A percentile compares a stretch with the other conserved stretches of the same genome.
Conservation (phyloP, 306 rosid genomes). For the Crotalaria pallida region DNA sequence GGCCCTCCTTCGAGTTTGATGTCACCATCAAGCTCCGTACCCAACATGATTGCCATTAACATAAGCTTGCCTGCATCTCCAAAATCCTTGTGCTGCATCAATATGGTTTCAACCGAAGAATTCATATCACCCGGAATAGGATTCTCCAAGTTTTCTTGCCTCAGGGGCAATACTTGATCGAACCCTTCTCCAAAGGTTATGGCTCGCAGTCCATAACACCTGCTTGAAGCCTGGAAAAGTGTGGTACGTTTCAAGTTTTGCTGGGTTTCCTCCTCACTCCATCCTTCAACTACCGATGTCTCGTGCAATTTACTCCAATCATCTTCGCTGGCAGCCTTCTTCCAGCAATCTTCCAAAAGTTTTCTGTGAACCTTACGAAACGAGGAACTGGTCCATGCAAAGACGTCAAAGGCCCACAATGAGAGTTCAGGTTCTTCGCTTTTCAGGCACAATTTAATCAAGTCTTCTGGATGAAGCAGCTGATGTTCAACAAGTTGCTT, state of each 20-base stretch:
- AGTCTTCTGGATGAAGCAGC: conserved; percentile 73
- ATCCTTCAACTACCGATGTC: conserved; percentile 58
- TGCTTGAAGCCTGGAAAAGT: conserved; percentile 71
- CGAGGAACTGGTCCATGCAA: conserved; percentile 86
- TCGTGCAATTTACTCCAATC: conserved; percentile 68
- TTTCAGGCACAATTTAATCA: conserved; percentile 71
- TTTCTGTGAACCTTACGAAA: conserved; percentile 56
- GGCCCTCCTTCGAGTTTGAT: conserved; percentile 42
- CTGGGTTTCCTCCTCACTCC: conserved; percentile 76
- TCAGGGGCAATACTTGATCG: conserved; percentile 58
- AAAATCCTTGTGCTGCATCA: conserved; percentile 85
- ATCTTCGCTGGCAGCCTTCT: conserved; percentile 68
- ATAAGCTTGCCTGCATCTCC: conserved; percentile 90
- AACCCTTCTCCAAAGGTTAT: conserved; percentile 78
- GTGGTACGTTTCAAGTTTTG: conserved; percentile 51
- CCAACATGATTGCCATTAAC: conserved; percentile 82
- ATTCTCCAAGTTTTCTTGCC: conserved; percentile 57
- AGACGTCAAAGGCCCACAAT: conserved; percentile 64
- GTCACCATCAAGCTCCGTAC: conserved; percentile 46
- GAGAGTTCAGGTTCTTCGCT: conserved; percentile 47
- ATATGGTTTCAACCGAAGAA: conserved; percentile 67
- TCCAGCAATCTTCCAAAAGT: conserved; percentile 90
- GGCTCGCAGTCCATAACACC: conserved; percentile 70
- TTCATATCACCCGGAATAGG: conserved; percentile 28
- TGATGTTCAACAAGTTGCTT: conserved; percentile 46